phyloP scores from a whole-genome alignment of 2,329 filamentous ascomycete genomes.

The Annulohypoxylon truncatum region DNA sequence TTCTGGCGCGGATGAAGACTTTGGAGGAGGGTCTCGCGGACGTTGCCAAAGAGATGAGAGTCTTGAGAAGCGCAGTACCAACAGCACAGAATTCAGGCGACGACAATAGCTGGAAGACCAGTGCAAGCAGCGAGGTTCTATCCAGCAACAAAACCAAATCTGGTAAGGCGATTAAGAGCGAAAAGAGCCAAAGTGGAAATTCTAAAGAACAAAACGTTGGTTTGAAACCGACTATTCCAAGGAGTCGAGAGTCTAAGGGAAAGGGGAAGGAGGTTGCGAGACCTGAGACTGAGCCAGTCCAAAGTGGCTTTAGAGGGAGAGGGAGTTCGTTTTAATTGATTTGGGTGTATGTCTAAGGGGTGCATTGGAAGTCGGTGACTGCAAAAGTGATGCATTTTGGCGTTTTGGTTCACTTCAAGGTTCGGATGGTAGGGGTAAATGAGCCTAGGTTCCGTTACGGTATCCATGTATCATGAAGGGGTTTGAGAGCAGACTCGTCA shows the following conservation, averaged over 20 bases:
- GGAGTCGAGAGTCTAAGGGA: slow-evolving; percentile 52
- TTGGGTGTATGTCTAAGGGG: background rate
- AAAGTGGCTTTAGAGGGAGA: slow-evolving; percentile 48
- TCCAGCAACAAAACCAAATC: slow-evolving; percentile 15
- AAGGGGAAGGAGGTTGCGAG: slow-evolving; percentile 62
- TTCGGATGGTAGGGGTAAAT: background rate
- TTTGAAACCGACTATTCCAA: slow-evolving; percentile 38
- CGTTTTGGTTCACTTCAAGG: slow-evolving; percentile 27
- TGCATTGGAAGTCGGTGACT: background rate
- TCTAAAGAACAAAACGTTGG: slow-evolving; percentile 54
- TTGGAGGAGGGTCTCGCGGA: slow-evolving; percentile 91
- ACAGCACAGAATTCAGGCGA: slow-evolving; percentile 65
- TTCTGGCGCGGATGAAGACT: slow-evolving; percentile 91
- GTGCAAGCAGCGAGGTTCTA: slow-evolving; percentile 21
- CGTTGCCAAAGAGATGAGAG: slow-evolving; percentile 83
- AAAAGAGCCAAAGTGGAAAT: slow-evolving; percentile 55
- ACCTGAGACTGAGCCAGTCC: slow-evolving; percentile 48
- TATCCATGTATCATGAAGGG: background rate
- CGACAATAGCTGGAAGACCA: slow-evolving; percentile 51
- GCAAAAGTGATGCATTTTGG: slow-evolving; percentile 30
- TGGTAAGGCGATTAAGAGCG: slow-evolving; percentile 11
- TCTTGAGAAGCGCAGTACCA: slow-evolving; percentile 62
- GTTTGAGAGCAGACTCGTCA: slow-evolving; percentile 12
- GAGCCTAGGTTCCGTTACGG: slow-evolving; percentile 10
- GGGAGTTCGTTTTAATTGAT: slow-evolving; percentile 57